Percentiles rank a stretch among this genome's conserved stretches.
Evolutionary conservation across 31 red algal species (phyloP).

Genomic region (Asparagopsis taxiformis): DNA sequence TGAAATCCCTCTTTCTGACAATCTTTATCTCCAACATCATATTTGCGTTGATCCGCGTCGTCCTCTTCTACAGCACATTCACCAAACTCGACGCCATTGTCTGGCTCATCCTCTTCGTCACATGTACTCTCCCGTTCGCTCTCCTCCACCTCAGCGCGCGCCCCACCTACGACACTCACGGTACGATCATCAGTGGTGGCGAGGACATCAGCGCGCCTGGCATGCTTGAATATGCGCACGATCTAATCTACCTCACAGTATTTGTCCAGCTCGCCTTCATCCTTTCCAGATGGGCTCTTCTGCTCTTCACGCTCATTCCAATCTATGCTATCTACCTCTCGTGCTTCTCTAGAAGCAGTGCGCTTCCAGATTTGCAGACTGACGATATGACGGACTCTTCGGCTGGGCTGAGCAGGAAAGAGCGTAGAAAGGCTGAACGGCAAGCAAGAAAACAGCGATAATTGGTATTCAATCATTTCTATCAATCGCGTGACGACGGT

Average conservation of each 20-base stretch:
- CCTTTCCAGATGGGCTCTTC: conserved; percentile 20
- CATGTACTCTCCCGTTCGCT: conserved; percentile 15
- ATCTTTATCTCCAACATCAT: conserved; percentile 8
- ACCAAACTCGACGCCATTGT: conserved; percentile 23
- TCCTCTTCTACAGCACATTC: background rate
- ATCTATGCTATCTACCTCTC: conserved; percentile 9
- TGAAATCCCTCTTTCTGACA: background rate
- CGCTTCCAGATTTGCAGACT: background rate
- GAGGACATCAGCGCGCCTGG: conserved; percentile 24
- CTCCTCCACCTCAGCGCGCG: conserved; percentile 26
- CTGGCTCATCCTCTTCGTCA: conserved; percentile 13
- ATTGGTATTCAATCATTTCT: too few relatives aligned
- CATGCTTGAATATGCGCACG: conserved; percentile 48
- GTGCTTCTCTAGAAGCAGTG: background rate
- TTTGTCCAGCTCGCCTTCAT: conserved; percentile 17
- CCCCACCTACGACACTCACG: conserved; percentile 15
- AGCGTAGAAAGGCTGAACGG: conserved; percentile 42
- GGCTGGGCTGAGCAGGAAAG: conserved; percentile 26
- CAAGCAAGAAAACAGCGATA: conserved; percentile 15
- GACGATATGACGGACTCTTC: background rate
- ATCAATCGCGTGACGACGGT: too few relatives aligned
- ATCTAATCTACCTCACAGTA: conserved; percentile 32
- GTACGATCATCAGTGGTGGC: conserved; percentile 24
- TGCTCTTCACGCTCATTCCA: conserved; percentile 23
- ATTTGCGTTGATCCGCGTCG: background rate